A percentile compares a stretch with the other conserved stretches of the same genome.
These are phyloP conservation scores for Vaccinium macrocarpon DNA, from an alignment of 148 eudicot genomes.

Conservation along the genomic window DNA sequence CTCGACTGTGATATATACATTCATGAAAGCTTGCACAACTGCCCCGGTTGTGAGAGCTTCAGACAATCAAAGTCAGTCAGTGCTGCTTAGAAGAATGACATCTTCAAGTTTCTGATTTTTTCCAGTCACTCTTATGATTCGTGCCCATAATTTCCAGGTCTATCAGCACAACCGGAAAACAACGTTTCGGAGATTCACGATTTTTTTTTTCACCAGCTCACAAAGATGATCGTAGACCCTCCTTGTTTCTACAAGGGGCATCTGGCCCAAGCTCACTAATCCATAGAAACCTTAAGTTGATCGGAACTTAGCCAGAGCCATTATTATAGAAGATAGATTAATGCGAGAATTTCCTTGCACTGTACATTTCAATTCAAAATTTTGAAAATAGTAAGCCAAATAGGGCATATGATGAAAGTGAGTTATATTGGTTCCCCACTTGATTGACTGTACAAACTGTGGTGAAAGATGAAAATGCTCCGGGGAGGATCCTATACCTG, in stretches of 20 bases:
- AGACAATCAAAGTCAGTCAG: constrained; percentile 44
- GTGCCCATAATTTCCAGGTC: not conserved
- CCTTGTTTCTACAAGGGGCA: not conserved
- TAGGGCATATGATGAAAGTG: not conserved
- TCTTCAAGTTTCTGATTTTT: not conserved
- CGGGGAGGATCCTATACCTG: not conserved
- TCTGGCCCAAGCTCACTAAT: constrained; percentile 2
- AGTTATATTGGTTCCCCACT: not conserved
- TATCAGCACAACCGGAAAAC: not conserved
- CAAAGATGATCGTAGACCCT: not conserved
- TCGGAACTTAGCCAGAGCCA: not conserved
- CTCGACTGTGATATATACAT: constrained; percentile 93
- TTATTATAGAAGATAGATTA: not conserved
- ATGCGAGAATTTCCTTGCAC: not conserved
- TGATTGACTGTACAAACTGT: not conserved
- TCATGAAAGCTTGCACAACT: constrained; percentile 95
- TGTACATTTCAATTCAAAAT: not conserved
- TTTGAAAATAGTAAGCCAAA: not conserved
- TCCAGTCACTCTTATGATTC: not conserved
- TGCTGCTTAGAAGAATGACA: constrained; percentile 19
- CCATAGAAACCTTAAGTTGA: not conserved
- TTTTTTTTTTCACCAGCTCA: too few relatives aligned
- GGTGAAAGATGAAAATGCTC: not conserved
- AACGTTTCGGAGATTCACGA: not conserved
- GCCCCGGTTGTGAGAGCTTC: constrained; percentile 89